Base-by-base conservation (phyloP, 2,329 filamentous ascomycete genomes). In the Venturia carpophila region DNA sequence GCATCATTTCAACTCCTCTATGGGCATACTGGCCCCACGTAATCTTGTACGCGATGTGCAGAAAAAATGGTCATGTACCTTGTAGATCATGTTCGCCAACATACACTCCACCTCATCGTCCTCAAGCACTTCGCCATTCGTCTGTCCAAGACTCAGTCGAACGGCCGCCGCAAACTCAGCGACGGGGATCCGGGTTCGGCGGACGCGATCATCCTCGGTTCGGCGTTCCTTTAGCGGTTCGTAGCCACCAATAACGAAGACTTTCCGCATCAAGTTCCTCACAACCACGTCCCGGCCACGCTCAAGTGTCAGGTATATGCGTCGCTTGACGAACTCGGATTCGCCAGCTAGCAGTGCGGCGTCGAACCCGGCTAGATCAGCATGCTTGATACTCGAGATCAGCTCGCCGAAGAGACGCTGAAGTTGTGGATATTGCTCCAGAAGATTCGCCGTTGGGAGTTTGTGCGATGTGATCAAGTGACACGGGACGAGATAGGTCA, bases 41-140 rank as follows among this genome's bases (percentile, higher is more conserved):
- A 49, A 49, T n/a, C 52, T 34, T 43, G 37, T 61, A 27, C 11
- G 37, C 7, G 45, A 24, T 30, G 49, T 60, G 17, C 66, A 49
- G 49, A 56, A 24, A 55, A 34, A 34, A 30, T 63, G 30, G 56
- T 30, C 21, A 77, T 80, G 67, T 77, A 96, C 93, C 86, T 97
- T 99, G 81, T 97, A 99, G 68, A 99, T 96, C 84, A 97, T 90
- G 74, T 97, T 97, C 37, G 94, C 91, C 71, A 99, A 74, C 71
- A 97, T 79, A 75, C 94, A 99, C 76, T 99, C 95, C 4, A 97
- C 92, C 76, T 99, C 94, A 73, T 99, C 95, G 41, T 84, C 82
- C 70, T 97, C 94, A 42, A 95, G 80, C 42, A 81, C 78, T 72
- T 89, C 77, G 71, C 79, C 76, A 69, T 78, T 74, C 71, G 78